phyloP scores from a whole-genome alignment of 2,329 filamentous ascomycete species.

The Fusarium clavum region DNA sequence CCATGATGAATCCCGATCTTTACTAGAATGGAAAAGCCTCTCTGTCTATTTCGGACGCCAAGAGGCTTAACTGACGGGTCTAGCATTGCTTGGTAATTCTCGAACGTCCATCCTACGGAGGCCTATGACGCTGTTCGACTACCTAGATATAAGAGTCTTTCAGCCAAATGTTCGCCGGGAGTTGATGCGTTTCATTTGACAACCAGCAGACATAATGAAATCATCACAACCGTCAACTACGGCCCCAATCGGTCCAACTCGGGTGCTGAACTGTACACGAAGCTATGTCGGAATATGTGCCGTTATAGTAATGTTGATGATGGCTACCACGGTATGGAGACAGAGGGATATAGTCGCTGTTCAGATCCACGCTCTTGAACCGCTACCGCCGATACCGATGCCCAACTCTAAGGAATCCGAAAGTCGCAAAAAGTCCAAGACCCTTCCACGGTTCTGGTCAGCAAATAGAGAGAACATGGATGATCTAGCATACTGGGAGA shows the following conservation, averaged over 20 bases:
- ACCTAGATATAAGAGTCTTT: slow-evolving; percentile 21
- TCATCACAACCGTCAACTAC: slow-evolving; percentile 1
- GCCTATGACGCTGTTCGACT: slow-evolving; percentile 4
- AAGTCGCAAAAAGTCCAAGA: neutral
- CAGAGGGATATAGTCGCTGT: slow-evolving; percentile 30
- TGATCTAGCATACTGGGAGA: slow-evolving; percentile 34
- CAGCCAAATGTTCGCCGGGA: neutral
- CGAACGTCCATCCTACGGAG: neutral
- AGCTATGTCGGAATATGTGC: slow-evolving; percentile 32
- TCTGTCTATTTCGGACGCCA: neutral
- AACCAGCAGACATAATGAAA: slow-evolving; percentile 21
- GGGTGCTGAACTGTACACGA: slow-evolving; percentile 25
- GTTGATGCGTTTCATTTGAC: neutral
- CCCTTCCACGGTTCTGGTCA: slow-evolving; percentile 42
- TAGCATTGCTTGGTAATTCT: neutral
- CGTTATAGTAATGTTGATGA: slow-evolving; percentile 34
- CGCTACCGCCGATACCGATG: slow-evolving; percentile 8
- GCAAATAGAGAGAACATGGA: slow-evolving; percentile 32
- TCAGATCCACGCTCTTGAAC: slow-evolving; percentile 19
- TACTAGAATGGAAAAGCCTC: neutral
- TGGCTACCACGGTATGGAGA: slow-evolving; percentile 34
- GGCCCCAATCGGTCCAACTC: neutral
- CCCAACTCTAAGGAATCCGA: neutral
- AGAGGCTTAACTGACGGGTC: neutral
- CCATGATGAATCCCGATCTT: neutral